These are phyloP conservation scores for Saccharomycopsis fibuligera DNA, from an alignment of 805 yeast species.

Conservation along the genomic window DNA sequence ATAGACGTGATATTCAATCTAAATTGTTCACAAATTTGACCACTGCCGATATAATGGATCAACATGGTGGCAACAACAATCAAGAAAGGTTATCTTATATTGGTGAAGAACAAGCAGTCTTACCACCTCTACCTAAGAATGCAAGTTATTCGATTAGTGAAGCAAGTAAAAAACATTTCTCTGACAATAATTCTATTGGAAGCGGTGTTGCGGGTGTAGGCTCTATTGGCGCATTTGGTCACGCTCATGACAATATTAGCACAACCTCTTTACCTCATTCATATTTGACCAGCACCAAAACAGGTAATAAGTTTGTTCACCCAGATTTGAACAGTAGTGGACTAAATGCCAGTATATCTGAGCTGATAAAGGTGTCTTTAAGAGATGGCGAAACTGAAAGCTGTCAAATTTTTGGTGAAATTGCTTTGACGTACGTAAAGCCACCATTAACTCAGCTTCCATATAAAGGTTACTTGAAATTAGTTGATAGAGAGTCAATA, in stretches of 20 bases:
- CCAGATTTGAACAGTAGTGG: conserved; percentile 47
- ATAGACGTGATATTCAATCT: conserved; percentile 38
- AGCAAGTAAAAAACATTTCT: conserved; percentile 7
- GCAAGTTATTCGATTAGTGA: conserved; percentile 13
- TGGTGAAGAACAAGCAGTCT: conserved; percentile 12
- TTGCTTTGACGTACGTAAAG: conserved; percentile 66
- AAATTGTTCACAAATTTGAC: conserved; percentile 42
- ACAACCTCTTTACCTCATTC: conserved; percentile 31
- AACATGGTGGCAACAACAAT: conserved; percentile 7
- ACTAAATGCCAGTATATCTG: conserved; percentile 79
- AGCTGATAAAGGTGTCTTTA: conserved; percentile 68
- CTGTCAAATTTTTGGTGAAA: conserved; percentile 73
- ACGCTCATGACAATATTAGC: conserved; percentile 28
- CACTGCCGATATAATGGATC: conserved; percentile 28
- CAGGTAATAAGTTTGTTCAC: conserved; percentile 28
- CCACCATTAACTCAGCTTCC: conserved; percentile 31
- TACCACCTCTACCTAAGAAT: conserved; percentile 24
- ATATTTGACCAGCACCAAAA: conserved; percentile 20
- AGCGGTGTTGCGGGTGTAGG: conserved; percentile 2
- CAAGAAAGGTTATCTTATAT: conserved; percentile 17
- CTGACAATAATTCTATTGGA: background rate
- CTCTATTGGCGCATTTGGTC: background rate
- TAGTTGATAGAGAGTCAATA: conserved; percentile 36
- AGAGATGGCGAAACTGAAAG: conserved; percentile 57
- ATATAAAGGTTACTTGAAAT: conserved; percentile 34